Base-by-base conservation (phyloP, 768 basidiomycete species). In the Psilocybe cubensis region DNA sequence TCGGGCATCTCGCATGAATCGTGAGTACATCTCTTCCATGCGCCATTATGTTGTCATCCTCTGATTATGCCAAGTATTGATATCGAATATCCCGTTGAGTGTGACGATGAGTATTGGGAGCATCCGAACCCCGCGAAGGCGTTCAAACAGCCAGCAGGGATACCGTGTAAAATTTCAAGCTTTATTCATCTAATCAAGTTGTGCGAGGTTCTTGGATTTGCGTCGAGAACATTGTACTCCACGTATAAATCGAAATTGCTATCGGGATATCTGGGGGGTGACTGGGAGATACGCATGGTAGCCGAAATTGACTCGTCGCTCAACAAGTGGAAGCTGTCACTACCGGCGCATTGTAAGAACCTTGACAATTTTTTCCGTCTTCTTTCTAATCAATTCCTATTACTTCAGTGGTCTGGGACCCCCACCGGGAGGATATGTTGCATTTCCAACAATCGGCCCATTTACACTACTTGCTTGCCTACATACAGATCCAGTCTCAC, bases 1-100 rank as follows among this genome's bases (percentile, higher is more conserved):
- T 84, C 87, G 62, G 87, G 87, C 2, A 83, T 93, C 17, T 88
- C 89, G 52, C 91, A 94, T 59, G 90, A 91, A 70, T 90, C 92
- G 86, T 87, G 85, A 28, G 21, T 59, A 2, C 41, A 12, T 42
- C 12, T 9, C 28, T 21, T 27, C 28, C 24, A n/a, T n/a, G n/a
- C n/a, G 47, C 50, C 20, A 35, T 35, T 24, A 31, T 21, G n/a
- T n/a, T n/a, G n/a, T n/a, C n/a, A n/a, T n/a, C n/a, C n/a, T n/a
- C n/a, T 10, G 12, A 7, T 41, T 10, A 9, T 44, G 38, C 9
- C n/a, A 11, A 92, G 90, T 61, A 89, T 91, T 62, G 91, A 94
- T 62, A 72, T 89, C 2, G 91, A 92, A 55, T 73, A 88, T 5
- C 83, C 82, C 2, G 68, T 86, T 4, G 81, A 83, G 54, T 88